Base-by-base conservation (phyloP, 225 moss, liverwort and hornwort genomes). In the Rhytidiadelphus loreus region DNA sequence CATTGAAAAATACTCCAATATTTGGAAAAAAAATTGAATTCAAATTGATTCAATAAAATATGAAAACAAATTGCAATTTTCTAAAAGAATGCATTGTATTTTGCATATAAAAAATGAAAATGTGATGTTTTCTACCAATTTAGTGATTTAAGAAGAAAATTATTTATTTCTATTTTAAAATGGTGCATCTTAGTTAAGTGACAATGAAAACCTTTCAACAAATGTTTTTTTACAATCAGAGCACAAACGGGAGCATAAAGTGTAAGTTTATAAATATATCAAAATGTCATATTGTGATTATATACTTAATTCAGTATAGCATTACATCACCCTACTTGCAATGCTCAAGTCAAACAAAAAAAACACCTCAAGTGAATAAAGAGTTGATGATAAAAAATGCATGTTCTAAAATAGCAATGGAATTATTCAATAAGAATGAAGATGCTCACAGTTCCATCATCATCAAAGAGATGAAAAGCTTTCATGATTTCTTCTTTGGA, bases 401-500 rank as follows among this genome's bases (percentile, higher is more conserved):
- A 84, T 30, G 4, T 55, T 53, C 20, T 33, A 72, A 28, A 41
- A 58, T 18, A 57, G n/a, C 13, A 70, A 60, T 65, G n/a, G 48
- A 83, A 71, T 53, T 37, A 71, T 56, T n/a, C 32, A 70, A 83
- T 11, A 56, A 22, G 4, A 66, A 3, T 68, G 55, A 66, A 35
- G 33, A 59, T 74, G 81, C 95, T 93, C 65, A 98, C 98, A 79
- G 95, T 98, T 90, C 95, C 94, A 78, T 98, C 98, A 80, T 94
- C 95, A 86, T 97, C 98, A 90, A 98, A 98, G 21, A 98, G 84
- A 81, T 93, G 95, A 80, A 98, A 98, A 41, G 98, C 98, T 80
- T 96, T 97, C 94, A 98, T 94, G 9, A 98, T 98, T 88, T 97
- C 98, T 89, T 97, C 98, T 90, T 97, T 96, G 25, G 96, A 95